Evolutionary conservation across 192 early-diverging fungal species (phyloP).

Genomic region (Entophlyctis luteolus): DNA sequence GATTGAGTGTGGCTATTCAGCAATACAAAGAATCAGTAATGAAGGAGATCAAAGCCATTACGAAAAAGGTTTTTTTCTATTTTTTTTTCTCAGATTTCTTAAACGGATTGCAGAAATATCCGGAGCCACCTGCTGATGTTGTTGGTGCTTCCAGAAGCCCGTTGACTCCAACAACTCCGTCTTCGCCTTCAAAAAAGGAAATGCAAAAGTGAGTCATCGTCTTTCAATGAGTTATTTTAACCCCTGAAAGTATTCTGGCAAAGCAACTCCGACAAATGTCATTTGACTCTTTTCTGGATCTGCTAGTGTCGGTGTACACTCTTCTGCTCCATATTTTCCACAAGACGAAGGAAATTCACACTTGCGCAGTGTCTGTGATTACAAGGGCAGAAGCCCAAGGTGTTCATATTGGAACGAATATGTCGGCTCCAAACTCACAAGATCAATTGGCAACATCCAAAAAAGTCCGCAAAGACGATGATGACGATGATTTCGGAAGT

Average conservation of each 20-base stretch:
- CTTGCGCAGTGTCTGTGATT: conserved; percentile 61
- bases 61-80: conserved; percentile 65
- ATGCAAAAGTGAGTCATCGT: conserved; percentile 32
- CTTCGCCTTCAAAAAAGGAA: conserved; percentile 26
- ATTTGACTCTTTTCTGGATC: conserved; percentile 76
- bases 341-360: conserved; percentile 67
- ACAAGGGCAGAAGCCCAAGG: conserved; percentile 54
- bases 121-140: conserved; percentile 21
- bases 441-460: conserved; percentile 13
- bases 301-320: conserved; percentile 72
- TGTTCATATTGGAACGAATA: conserved; percentile 36
- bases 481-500: conserved; percentile 44
- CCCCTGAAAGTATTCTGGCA: conserved; percentile 49
- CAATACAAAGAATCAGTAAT: conserved; percentile 73
- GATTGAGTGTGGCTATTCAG: conserved; percentile 64
- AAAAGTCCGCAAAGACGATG: conserved; percentile 10
- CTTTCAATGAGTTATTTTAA: not conserved
- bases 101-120: conserved; percentile 1
- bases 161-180: conserved; percentile 8
- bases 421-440: not conserved
- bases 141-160: not conserved
- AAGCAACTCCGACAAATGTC: conserved; percentile 73
- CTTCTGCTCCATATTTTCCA: conserved; percentile 71
- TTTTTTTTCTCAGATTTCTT: conserved; percentile 18
- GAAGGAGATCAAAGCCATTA: conserved; percentile 69